Conservation (phyloP, 2,329 filamentous ascomycete genomes). For the Microdochium nivale region DNA sequence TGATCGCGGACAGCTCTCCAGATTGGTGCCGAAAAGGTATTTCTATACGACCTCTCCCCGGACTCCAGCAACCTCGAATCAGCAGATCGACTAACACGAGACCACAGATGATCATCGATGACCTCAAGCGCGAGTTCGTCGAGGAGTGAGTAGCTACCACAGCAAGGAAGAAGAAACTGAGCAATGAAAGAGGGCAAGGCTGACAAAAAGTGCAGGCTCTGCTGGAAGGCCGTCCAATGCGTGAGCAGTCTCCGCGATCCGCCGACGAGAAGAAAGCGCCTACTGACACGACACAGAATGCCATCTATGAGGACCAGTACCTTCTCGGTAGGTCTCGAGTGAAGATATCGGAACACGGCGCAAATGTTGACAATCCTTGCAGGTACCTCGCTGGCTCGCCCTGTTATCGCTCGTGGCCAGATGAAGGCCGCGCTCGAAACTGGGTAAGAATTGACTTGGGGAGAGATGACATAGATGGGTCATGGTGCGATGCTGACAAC, state of each 20-base stretch:
- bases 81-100: conserved; percentile 31
- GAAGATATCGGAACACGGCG: conserved; percentile 6
- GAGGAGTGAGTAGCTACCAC: conserved; percentile 39
- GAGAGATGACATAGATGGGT: too few species aligned
- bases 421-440: conserved; percentile 44
- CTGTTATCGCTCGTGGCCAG: conserved; percentile 61
- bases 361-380: conserved; percentile 18
- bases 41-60: neutral
- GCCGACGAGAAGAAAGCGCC: too few species aligned
- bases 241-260: neutral
- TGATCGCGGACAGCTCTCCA: conserved; percentile 24
- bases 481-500: conserved; percentile 19
- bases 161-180: neutral
- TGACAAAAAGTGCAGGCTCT: conserved; percentile 17
- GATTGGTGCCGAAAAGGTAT: conserved; percentile 53
- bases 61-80: neutral
- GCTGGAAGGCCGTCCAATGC: conserved; percentile 4
- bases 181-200: conserved; percentile 15
- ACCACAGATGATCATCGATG: conserved; percentile 48
- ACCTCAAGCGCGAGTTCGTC: conserved; percentile 69
- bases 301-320: conserved; percentile 58
- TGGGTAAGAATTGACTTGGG: conserved; percentile 6
- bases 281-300: conserved; percentile 29
- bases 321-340: conserved; percentile 24
- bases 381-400: conserved; percentile 57